Conservation (phyloP, 2,329 filamentous ascomycete genomes). For the Thelonectria discophora region DNA sequence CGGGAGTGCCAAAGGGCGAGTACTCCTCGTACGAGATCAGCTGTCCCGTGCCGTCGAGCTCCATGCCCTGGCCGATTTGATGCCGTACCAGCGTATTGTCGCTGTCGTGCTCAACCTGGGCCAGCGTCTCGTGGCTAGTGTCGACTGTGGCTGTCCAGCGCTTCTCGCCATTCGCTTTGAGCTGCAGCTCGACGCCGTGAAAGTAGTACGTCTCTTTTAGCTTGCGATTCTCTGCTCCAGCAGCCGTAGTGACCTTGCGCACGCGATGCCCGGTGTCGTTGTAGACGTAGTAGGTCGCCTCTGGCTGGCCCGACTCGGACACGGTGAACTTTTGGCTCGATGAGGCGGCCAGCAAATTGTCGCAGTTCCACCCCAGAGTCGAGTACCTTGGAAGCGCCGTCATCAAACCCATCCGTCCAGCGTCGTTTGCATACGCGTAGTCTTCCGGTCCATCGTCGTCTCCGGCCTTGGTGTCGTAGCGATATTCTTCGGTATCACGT, state of each 20-base stretch:
- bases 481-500: neutral
- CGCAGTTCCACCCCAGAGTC: conserved; percentile 15
- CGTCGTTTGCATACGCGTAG: neutral
- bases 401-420: conserved; percentile 5
- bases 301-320: neutral
- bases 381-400: conserved; percentile 16
- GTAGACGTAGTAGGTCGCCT: conserved; percentile 30
- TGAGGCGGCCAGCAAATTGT: neutral
- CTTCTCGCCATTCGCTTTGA: neutral
- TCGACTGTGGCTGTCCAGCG: neutral
- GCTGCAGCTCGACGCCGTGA: conserved; percentile 4
- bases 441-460: too few species aligned
- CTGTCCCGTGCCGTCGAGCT: conserved; percentile 2
- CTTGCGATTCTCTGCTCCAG: neutral
- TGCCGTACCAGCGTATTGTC: too few species aligned
- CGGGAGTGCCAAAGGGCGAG: neutral
- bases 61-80: neutral
- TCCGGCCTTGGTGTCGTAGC: too few species aligned
- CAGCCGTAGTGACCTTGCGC: conserved; percentile 23
- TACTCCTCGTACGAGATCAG: conserved; percentile 22
- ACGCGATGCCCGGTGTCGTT: conserved; percentile 8
- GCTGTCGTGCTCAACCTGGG: too few species aligned
- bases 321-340: neutral
- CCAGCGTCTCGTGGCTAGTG: too few species aligned
- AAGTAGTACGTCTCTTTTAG: conserved; percentile 19